Base-by-base conservation (phyloP, 2,329 filamentous ascomycete genomes). In the Aspergillus clavatus region DNA sequence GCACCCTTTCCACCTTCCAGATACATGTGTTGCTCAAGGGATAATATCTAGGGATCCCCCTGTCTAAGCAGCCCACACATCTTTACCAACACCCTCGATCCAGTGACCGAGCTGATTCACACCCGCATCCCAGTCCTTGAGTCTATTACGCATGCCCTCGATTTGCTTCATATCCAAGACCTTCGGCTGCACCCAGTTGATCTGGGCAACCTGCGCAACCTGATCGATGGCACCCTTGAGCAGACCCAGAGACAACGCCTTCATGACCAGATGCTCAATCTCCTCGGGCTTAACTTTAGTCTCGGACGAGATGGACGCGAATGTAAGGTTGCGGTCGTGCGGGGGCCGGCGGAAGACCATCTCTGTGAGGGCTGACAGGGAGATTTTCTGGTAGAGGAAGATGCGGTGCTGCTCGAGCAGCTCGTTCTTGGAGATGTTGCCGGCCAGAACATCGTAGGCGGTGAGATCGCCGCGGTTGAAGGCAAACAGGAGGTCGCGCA, bases 101-200 rank as follows among this genome's bases (percentile, higher is more conserved):
- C 90, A 97, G 73, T 95, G 93, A 52, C 91, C 91, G 46, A 98
- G 77, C 69, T 93, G 85, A 68, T 97, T 96, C 53, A 98, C 91
- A 65, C 89, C 95, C 40, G 85, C 83, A 67, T 96, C 90, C 93
- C 93, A 98, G 61, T 98, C 91, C 65, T 86, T 84, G 63, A 98
- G 72, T 58, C 93, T 78, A 63, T 82, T 78, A 60, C 88, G 82
- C 91, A 98, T 96, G 61, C 84, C 87, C 61, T 86, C 87, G 59
- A 98, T 95, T 75, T 97, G 93, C 70, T 82, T 83, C 82, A 90
- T 89, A 68, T 97, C 93, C 56, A 98, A 73, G 24, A 98, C 90
- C 79, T 97, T 97, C 18, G 93, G 93, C 74, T 98, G 93, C 47
- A 98, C 93, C 93, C 93, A 98, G 61, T 91, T 91, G 71, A 98